Evolutionary conservation across 495 filamentous ascomycete genomes (phyloP), one percentile per base, ranked within the genome.

Genomic region (Penicillium pulvis): DNA sequence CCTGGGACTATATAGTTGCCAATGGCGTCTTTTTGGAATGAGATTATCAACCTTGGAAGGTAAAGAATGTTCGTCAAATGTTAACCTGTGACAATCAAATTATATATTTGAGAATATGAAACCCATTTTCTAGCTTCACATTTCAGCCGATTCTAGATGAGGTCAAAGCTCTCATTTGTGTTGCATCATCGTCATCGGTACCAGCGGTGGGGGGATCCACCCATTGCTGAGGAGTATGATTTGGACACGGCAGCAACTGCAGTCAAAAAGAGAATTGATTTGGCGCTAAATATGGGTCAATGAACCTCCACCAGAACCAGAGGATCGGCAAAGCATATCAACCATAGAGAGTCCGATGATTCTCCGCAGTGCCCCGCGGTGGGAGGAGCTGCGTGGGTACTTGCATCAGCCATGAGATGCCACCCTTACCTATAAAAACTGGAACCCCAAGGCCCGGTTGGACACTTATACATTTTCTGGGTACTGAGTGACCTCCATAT

Each of bases 311-410:
- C 31, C 47, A 53, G 19, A 43, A 20, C 53, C 61, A 50, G 39
- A 26, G 5, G 57, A 64, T 57, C 53, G 31, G 44, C 54, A 35
- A 16, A 20, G n/a, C 45, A 55, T 56, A 56, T 57, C 53, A 56
- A 43, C 56, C 47, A 19, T 39, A 60, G 33, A 51, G 35, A 51
- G 56, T 31, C 62, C 57, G 57, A 54, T 45, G 51, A 58, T 68
- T 70, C 64, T 61, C 67, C 67, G 59, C 65, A 50, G 17, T 67
- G 64, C 67, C 67, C 67, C 67, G 59, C 67, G 67, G 61, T 65
- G 58, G 55, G 53, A 60, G 55, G 51, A 47, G 39, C 43, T 62
- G 39, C 53, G 56, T 61, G 52, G 59, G 43, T 62, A 51, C 41
- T 30, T 49, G 26, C 46, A 31, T 31, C 46, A 14, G 26, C 4